Conservation (phyloP, 2,329 filamentous ascomycete genomes). For the Arthrinium puccinioides region DNA sequence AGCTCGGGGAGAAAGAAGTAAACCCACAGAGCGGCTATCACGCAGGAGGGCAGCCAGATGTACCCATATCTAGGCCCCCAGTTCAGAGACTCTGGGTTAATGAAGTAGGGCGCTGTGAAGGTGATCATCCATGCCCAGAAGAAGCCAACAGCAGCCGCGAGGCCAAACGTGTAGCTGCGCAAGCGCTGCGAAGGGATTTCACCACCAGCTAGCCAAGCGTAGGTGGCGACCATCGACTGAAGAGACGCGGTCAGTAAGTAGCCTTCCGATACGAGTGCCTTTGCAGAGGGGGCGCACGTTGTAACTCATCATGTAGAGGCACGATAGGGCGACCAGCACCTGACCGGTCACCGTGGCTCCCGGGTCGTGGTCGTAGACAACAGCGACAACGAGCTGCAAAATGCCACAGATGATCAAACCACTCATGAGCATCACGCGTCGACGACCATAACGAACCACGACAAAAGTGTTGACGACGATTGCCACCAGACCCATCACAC, state of each 20-base stretch:
- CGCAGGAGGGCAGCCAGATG: constrained; percentile 35
- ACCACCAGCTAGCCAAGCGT: constrained; percentile 44
- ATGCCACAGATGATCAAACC: constrained; percentile 39
- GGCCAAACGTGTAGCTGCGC: constrained; percentile 43
- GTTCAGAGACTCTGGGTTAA: constrained; percentile 40
- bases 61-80: constrained; percentile 46
- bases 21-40: constrained; percentile 21
- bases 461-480: constrained; percentile 40
- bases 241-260: background rate
- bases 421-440: constrained; percentile 38
- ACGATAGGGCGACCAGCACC: constrained; percentile 38
- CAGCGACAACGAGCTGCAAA: constrained; percentile 42
- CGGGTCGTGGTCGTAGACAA: constrained; percentile 34
- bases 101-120: constrained; percentile 48
- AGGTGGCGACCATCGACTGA: constrained; percentile 38
- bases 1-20: constrained; percentile 39
- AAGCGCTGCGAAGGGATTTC: constrained; percentile 46
- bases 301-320: constrained; percentile 40
- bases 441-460: constrained; percentile 38
- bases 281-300: constrained; percentile 27
- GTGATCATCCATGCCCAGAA: constrained; percentile 43
- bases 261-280: background rate
- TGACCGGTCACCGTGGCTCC: constrained; percentile 24
- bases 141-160: constrained; percentile 40
- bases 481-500: constrained; percentile 37